Conservation (phyloP, 768 basidiomycete genomes). For the Kwoniella dejecticola region DNA sequence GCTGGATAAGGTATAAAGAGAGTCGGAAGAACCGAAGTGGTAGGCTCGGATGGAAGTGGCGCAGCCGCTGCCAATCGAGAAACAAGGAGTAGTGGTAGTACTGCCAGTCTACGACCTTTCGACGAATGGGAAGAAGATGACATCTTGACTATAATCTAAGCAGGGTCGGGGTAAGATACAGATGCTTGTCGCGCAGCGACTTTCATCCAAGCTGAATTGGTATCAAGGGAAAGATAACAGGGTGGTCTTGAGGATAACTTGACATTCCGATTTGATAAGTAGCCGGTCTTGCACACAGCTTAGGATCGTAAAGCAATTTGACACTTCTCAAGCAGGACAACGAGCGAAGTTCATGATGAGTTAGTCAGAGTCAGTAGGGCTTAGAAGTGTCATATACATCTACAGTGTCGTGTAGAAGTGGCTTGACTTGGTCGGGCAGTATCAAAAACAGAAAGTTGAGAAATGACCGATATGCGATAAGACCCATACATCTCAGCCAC, state of each 20-base stretch:
- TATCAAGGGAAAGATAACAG: too few relatives aligned
- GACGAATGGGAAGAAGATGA: background rate
- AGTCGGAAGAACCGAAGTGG: background rate
- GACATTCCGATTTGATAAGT: too few relatives aligned
- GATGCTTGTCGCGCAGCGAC: slow-evolving; percentile 4
- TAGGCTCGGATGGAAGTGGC: slow-evolving; percentile 8
- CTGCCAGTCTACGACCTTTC: slow-evolving; percentile 1
- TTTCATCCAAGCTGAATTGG: too few relatives aligned
- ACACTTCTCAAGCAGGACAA: too few relatives aligned
- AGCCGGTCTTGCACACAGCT: too few relatives aligned
- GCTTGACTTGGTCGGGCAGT: background rate
- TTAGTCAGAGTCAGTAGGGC: background rate
- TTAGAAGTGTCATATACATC: background rate
- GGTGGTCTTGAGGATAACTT: too few relatives aligned
- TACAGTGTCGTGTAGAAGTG: background rate
- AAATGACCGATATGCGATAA: too few relatives aligned
- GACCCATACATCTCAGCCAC: too few relatives aligned
- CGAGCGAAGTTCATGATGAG: too few relatives aligned
- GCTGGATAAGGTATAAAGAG: background rate
- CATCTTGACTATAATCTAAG: background rate
- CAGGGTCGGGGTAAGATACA: background rate
- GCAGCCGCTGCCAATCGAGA: slow-evolving; percentile 13
- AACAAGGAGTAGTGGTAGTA: slow-evolving; percentile 1
- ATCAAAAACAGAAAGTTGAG: too few relatives aligned
- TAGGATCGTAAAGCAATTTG: too few relatives aligned